These are phyloP conservation scores for Trypanosoma grayi DNA, from an alignment of 208 protist genomes.

Conservation along the genomic window DNA sequence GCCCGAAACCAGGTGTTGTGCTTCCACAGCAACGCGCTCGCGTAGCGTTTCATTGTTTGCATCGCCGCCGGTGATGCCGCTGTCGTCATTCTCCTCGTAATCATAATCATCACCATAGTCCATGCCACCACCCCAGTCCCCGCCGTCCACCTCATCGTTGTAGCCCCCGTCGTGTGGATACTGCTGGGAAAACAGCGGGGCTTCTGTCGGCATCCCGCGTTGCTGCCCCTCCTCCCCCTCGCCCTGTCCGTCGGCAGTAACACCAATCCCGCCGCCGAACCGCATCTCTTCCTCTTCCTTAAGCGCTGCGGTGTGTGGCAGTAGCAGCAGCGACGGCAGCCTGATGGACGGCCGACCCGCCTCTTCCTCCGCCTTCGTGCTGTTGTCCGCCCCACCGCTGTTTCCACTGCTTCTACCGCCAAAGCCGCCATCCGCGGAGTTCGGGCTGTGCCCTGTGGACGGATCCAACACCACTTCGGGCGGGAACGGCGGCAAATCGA, in stretches of 20 bases:
- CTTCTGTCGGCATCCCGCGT: neutral
- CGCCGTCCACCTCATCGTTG: conserved; percentile 14
- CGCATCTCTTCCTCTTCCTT: conserved; percentile 2
- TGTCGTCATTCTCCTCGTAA: conserved; percentile 13
- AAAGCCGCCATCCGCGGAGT: neutral
- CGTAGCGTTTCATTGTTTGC: conserved; percentile 7
- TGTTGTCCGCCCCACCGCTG: conserved; percentile 6
- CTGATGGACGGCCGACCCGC: conserved; percentile 17
- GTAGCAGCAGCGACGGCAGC: conserved; percentile 46
- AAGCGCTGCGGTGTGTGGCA: conserved; percentile 27
- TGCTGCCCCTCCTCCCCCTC: conserved; percentile 5
- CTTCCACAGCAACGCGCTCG: conserved; percentile 33
- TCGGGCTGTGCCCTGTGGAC: conserved; percentile 1
- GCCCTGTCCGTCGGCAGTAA: too few relatives aligned
- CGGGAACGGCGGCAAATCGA: conserved; percentile 7
- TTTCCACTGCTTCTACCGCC: neutral
- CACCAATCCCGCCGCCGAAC: neutral
- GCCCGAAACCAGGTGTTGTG: conserved; percentile 62
- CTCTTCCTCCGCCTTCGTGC: conserved; percentile 2
- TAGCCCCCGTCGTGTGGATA: conserved; percentile 8
- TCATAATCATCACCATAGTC: conserved; percentile 24
- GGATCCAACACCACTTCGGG: neutral
- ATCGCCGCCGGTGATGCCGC: neutral
- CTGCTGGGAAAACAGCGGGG: neutral
- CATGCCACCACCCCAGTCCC: conserved; percentile 25